Percentiles rank a stretch among this genome's conserved stretches.
phyloP scores from a whole-genome alignment of 352 stramenopile species.

The Globisporangium megalacanthum region DNA sequence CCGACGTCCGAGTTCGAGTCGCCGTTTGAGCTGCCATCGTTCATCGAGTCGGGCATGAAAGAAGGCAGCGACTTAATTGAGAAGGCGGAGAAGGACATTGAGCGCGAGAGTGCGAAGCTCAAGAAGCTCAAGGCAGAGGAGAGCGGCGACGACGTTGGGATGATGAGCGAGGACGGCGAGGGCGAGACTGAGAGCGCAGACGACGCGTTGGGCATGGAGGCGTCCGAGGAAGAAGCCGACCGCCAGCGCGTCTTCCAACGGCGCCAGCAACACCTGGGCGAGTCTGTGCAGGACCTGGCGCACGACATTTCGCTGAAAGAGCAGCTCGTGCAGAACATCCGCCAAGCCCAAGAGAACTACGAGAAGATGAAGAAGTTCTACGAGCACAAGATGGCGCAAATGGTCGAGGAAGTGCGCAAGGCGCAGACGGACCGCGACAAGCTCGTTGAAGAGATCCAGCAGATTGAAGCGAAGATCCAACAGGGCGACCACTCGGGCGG shows the following conservation, averaged over 20 bases:
- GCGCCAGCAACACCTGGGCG: conserved; percentile 69
- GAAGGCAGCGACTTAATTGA: conserved; percentile 61
- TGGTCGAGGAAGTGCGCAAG: conserved; percentile 65
- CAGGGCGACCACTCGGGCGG: conserved; percentile 46
- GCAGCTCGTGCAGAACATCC: conserved; percentile 77
- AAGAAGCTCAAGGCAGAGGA: conserved; percentile 63
- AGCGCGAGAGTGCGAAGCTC: conserved; percentile 65
- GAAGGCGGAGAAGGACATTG: conserved; percentile 69
- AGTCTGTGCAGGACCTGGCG: conserved; percentile 72
- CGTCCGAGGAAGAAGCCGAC: conserved; percentile 64
- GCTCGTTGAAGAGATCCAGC: conserved; percentile 72
- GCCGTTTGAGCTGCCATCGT: conserved; percentile 30
- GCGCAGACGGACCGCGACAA: conserved; percentile 64
- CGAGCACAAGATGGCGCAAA: conserved; percentile 78
- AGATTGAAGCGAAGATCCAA: conserved; percentile 58
- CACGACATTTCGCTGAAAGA: conserved; percentile 86
- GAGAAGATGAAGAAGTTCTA: conserved; percentile 80
- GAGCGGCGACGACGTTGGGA: conserved; percentile 32
- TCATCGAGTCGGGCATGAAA: conserved; percentile 45
- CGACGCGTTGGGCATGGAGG: conserved; percentile 24
- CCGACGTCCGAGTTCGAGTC: conserved; percentile 10
- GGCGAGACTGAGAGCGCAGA: conserved; percentile 27
- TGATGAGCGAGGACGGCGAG: conserved; percentile 10
- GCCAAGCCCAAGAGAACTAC: conserved; percentile 76
- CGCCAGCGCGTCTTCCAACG: conserved; percentile 81